Base-by-base conservation (phyloP, 1,284 basidiomycete genomes). In the Caloboletus inedulis region DNA sequence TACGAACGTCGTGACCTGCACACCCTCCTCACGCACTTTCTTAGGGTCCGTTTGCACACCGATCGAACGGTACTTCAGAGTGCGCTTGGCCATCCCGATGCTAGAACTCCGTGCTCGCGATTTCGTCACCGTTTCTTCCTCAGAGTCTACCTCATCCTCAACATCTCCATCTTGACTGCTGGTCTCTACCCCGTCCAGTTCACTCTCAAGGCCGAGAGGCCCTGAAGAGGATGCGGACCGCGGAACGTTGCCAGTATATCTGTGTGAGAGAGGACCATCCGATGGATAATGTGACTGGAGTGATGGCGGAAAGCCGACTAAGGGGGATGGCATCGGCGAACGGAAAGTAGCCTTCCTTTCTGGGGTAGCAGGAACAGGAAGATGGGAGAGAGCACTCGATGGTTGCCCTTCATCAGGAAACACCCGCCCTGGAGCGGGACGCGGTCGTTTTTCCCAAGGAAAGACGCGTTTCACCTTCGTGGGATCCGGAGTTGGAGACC, bases 371-470 rank as follows among this genome's bases (percentile, higher is more conserved):
- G 63, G 37, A 71, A 72, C 25, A 62, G 61, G 34, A 56, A 54
- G 56, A 21, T 53, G 62, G 16, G 70, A 59, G n/a, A n/a, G n/a
- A n/a, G n/a, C n/a, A n/a, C n/a, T n/a, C n/a, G n/a, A n/a, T n/a
- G n/a, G n/a, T n/a, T n/a, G n/a, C 51, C 88, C 84, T 25, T 80
- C 75, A 18, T 71, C 72, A n/a, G 92, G 93, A 67, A 94, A 94
- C 13, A 89, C 81, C 47, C 92, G 82, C 16, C 78, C 77, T 8
- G 91, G 85, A 51, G 76, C 63, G 40, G 77, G 76, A 43, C 88
- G 81, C 4, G 79, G 80, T 52, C 78, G 80, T 51, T 82, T 79
- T 68, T 98, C 95, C 95, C 95, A 98, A 8, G 95, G 94, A 68
- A 98, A 98, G n/a, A 97, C 77, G 23, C 80, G 74, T 59, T 86